Conservation (phyloP, 768 basidiomycete species). For the Russula griseocarnosa region DNA sequence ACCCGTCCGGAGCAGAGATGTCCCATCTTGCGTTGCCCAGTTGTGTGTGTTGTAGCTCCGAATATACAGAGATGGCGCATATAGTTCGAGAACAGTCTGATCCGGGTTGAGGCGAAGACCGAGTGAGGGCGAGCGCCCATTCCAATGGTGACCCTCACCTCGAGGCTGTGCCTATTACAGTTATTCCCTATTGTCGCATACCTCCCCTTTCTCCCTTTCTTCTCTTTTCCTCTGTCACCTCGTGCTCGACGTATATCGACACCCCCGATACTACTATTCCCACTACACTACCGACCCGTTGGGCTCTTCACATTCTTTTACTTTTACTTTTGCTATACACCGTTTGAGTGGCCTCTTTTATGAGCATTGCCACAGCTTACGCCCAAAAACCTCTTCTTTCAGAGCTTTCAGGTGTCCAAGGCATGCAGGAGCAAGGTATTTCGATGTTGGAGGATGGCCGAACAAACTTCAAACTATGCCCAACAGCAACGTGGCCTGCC, state of each 20-base stretch:
- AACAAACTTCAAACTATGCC: not conserved
- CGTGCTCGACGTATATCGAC: slow-evolving; percentile 2
- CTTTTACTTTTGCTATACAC: not conserved
- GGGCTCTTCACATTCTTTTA: slow-evolving; percentile 4
- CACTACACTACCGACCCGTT: slow-evolving; percentile 5
- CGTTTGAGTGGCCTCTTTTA: slow-evolving; percentile 2
- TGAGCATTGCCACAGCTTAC: slow-evolving; percentile 17
- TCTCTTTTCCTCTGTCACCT: slow-evolving; percentile 12
- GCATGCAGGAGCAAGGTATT: slow-evolving; percentile 18
- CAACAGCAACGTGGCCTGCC: not conserved
- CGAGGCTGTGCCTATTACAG: slow-evolving; percentile 17
- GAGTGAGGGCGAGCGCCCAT: not conserved
- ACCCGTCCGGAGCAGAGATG: not conserved
- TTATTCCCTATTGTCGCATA: not conserved
- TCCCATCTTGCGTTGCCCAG: not conserved
- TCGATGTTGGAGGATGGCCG: slow-evolving; percentile 11
- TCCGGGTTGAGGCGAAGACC: not conserved
- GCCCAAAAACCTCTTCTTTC: not conserved
- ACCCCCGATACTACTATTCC: not conserved
- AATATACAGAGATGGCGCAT: not conserved
- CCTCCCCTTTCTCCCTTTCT: not conserved
- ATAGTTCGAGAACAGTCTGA: slow-evolving; percentile 3
- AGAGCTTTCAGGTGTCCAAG: slow-evolving; percentile 11
- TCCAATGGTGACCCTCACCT: not conserved
- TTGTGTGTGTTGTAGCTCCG: slow-evolving; percentile 1